Conservation (phyloP, 2,329 filamentous ascomycete species). For the Nemania abortiva region DNA sequence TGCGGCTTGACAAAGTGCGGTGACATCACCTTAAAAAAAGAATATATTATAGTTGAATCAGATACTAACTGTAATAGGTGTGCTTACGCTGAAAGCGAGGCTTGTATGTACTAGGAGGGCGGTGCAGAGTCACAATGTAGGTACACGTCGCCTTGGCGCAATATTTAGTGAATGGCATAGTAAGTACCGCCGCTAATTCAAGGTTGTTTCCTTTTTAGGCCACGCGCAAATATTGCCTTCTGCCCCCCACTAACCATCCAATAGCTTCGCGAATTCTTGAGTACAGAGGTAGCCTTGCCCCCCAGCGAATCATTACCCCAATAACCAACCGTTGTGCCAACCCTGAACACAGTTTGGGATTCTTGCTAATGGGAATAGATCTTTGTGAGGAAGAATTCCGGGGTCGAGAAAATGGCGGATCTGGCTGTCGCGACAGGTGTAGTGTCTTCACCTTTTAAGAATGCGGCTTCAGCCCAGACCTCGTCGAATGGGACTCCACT, state of each 20-base stretch:
- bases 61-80: too few relatives aligned
- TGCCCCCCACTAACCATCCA: neutral
- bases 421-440: constrained; percentile 49
- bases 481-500: constrained; percentile 62
- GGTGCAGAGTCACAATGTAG: neutral
- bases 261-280: neutral
- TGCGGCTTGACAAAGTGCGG: too few relatives aligned
- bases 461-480: constrained; percentile 54
- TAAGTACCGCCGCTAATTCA: too few relatives aligned
- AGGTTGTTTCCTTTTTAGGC: too few relatives aligned
- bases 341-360: neutral
- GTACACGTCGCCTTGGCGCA: too few relatives aligned
- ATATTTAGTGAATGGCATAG: too few relatives aligned
- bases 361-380: neutral
- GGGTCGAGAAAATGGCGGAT: constrained; percentile 48
- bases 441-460: constrained; percentile 61
- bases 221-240: neutral
- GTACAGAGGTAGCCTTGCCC: neutral
- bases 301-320: neutral
- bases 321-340: neutral
- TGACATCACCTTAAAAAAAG: neutral
- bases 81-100: neutral
- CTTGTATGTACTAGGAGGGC: neutral
- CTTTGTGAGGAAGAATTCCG: neutral
- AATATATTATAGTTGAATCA: neutral